A percentile compares a stretch with the other conserved stretches of the same genome.
phyloP scores from a whole-genome alignment of 2,329 filamentous ascomycete genomes.

The Aspergillus pseudoglaucus region DNA sequence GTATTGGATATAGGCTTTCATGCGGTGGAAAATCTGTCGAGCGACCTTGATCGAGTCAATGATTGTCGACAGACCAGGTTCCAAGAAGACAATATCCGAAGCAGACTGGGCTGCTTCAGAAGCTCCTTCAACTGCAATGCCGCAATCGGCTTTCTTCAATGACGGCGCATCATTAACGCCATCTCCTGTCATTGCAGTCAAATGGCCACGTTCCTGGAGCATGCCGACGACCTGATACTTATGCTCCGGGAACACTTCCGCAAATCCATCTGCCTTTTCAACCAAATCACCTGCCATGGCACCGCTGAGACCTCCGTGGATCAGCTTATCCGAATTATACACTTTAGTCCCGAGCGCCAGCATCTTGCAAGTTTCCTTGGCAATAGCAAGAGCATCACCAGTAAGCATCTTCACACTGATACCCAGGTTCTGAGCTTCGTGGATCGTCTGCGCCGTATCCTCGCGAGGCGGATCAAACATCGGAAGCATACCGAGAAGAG shows the following conservation, averaged over 20 bases:
- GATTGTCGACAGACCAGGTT: conserved; percentile 64
- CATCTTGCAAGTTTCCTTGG: conserved; percentile 78
- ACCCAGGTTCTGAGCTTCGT: conserved; percentile 68
- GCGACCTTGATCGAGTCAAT: conserved; percentile 68
- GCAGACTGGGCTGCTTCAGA: conserved; percentile 67
- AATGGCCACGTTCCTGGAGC: conserved; percentile 64
- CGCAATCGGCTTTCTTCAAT: conserved; percentile 67
- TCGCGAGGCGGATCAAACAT: conserved; percentile 77
- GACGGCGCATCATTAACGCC: conserved; percentile 70
- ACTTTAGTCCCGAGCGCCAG: conserved; percentile 71
- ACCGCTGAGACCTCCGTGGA: conserved; percentile 66
- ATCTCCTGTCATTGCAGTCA: conserved; percentile 70
- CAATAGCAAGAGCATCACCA: conserved; percentile 72
- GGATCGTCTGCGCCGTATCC: conserved; percentile 70
- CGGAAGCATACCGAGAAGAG: conserved; percentile 67
- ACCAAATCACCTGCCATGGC: conserved; percentile 69
- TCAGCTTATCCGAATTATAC: conserved; percentile 72
- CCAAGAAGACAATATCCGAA: conserved; percentile 68
- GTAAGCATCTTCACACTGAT: conserved; percentile 77
- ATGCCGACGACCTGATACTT: conserved; percentile 72
- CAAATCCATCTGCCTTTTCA: conserved; percentile 67
- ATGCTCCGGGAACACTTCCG: conserved; percentile 68
- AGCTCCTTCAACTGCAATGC: conserved; percentile 66
- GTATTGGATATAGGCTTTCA: conserved; percentile 74
- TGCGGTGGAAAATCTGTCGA: conserved; percentile 69